Base-by-base conservation (phyloP, 257 asterid species). In the Echites panduratus region DNA sequence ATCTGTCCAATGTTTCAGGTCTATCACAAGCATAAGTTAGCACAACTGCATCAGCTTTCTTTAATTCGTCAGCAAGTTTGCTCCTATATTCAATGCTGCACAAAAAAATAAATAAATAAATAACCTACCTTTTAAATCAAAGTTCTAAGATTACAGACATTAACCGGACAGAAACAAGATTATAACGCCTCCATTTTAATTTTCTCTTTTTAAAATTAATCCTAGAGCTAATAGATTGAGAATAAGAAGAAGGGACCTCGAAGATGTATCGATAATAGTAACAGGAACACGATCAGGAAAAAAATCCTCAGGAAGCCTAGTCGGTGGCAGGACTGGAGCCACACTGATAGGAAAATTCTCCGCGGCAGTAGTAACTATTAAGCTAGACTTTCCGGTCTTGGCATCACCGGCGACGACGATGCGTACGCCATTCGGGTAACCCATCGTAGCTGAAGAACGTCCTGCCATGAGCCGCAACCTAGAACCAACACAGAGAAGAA, bases 381-480 rank as follows among this genome's bases (percentile, higher is more conserved):
- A 80, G 76, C 97, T 89, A 80, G 99, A 90, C 78, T 95, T 95
- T 19, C 99, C 98, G 44, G 99, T 92, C 86, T 83, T 86, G 0
- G 92, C 73, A 38, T 95, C 99, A 50, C 99, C 99, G 8, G 98
- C 99, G n/a, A 95, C 98, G 73, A 95, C 98, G 61, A 95, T 87
- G 50, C 93, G 87, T 16, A 95, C 87, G n/a, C 81, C 83, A 6
- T 71, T 83, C 5, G 78, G 79, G 76, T 80, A 77, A 56, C 84
- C 85, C 71, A 83, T 83, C 66, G 84, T 81, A 70, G 83, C 85
- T 62, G 88, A 77, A 85, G 77, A 84, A 79, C 95, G 92, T 66
- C 87, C 96, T 66, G 93, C 93, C 99, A 95, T 94, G 73, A 71
- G 75, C 80, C 71, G 70, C 70, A 38, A 66, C 29, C 45, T 32